Evolutionary conservation across 352 stramenopile species (phyloP).

Genomic region (Globisporangium mamillatum): DNA sequence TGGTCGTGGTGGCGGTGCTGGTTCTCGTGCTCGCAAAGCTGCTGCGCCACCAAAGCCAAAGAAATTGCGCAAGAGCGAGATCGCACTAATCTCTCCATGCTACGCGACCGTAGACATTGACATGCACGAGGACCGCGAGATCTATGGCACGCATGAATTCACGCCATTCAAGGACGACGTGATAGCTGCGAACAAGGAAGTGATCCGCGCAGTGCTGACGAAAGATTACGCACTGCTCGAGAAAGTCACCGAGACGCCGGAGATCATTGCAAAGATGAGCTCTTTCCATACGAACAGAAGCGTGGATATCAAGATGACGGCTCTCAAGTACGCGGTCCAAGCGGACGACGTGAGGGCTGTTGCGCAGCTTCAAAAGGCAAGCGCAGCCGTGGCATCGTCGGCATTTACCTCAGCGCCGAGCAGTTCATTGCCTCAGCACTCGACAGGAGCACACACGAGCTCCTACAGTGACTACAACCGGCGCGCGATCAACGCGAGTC

Average conservation of each 20-base stretch:
- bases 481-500: slow-evolving; percentile 74
- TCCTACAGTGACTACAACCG: slow-evolving; percentile 79
- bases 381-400: slow-evolving; percentile 25
- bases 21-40: neutral
- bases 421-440: slow-evolving; percentile 58
- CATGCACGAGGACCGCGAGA: slow-evolving; percentile 58
- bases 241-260: slow-evolving; percentile 44
- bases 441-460: slow-evolving; percentile 73
- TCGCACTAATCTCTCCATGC: slow-evolving; percentile 37
- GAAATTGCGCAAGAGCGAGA: slow-evolving; percentile 30
- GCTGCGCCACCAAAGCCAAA: neutral
- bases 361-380: slow-evolving; percentile 40
- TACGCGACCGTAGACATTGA: slow-evolving; percentile 38
- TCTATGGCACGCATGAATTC: slow-evolving; percentile 44
- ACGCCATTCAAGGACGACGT: slow-evolving; percentile 42
- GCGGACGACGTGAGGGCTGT: slow-evolving; percentile 49
- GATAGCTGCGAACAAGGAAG: slow-evolving; percentile 52
- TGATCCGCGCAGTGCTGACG: slow-evolving; percentile 66
- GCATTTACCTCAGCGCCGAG: slow-evolving; percentile 39
- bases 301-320: slow-evolving; percentile 38
- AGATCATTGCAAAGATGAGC: slow-evolving; percentile 42
- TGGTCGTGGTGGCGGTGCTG: neutral
- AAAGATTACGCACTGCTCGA: slow-evolving; percentile 67
- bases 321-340: slow-evolving; percentile 66
- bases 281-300: slow-evolving; percentile 45